Evolutionary conservation across 805 yeast genomes (phyloP).

Genomic region (Clavispora carvajalis): DNA sequence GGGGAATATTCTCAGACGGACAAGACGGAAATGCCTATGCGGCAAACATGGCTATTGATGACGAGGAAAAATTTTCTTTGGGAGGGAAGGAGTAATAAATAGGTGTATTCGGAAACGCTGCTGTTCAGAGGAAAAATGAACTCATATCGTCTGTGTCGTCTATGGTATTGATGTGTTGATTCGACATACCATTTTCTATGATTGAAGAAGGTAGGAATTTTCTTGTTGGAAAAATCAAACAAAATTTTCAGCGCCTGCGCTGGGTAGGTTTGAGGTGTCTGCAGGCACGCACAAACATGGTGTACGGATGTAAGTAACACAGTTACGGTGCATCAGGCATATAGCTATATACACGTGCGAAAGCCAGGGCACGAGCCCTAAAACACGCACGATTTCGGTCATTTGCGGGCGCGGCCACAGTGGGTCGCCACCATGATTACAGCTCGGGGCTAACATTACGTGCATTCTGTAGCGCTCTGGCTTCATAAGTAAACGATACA

Average conservation of each 20-base stretch:
- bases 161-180: not conserved
- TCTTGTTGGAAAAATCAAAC: conserved; percentile 6
- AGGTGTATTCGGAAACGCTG: too few species aligned
- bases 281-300: not conserved
- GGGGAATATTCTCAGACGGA: not conserved
- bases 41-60: too few species aligned
- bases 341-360: conserved; percentile 2
- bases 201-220: conserved; percentile 10
- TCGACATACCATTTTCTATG: conserved; percentile 18
- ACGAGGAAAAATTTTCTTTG: too few species aligned
- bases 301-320: not conserved
- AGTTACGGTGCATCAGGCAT: not conserved
- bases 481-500: conserved; percentile 3
- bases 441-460: conserved; percentile 1
- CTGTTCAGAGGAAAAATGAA: not conserved
- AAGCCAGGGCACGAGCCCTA: conserved; percentile 12
- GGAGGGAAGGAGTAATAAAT: too few species aligned
- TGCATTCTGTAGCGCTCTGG: conserved; percentile 4
- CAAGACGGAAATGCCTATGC: not conserved
- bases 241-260: conserved; percentile 14
- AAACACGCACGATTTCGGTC: not conserved
- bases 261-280: not conserved
- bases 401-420: not conserved
- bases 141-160: not conserved
- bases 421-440: not conserved